These are phyloP conservation scores for Teratosphaeriaceae sp. DNA, from an alignment of 2,329 filamentous ascomycete genomes.

Conservation along the genomic window DNA sequence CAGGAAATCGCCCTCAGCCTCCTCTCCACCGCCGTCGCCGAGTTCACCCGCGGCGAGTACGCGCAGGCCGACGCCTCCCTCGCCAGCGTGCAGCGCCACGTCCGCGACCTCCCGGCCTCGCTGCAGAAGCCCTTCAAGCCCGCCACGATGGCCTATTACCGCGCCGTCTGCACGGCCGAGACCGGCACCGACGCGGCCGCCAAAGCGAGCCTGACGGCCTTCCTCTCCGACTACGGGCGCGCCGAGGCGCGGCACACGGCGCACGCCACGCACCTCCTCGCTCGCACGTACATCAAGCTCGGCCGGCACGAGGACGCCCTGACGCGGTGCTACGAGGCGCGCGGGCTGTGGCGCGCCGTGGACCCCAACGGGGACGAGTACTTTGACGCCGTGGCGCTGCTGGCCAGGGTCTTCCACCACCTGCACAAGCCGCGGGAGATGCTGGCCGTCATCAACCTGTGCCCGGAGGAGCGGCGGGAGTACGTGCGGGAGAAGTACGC, in stretches of 20 bases:
- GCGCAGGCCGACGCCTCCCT: background rate
- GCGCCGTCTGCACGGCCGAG: conserved; percentile 1
- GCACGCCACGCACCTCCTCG: conserved; percentile 2
- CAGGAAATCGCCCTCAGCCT: background rate
- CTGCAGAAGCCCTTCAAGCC: background rate
- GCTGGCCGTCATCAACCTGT: background rate
- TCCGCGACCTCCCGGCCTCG: background rate
- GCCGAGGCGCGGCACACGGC: background rate
- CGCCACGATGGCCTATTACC: background rate
- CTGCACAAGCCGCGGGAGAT: background rate
- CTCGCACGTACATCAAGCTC: conserved; percentile 1
- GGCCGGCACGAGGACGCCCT: background rate
- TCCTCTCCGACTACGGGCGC: background rate
- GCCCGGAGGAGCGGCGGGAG: background rate
- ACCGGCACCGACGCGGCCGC: background rate
- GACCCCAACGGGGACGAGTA: background rate
- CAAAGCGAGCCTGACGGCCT: background rate
- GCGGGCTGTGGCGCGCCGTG: background rate
- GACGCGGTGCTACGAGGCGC: background rate
- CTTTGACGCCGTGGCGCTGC: conserved; percentile 4
- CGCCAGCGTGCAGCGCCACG: background rate
- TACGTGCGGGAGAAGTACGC: conserved; percentile 1
- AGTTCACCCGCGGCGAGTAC: background rate
- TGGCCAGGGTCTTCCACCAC: background rate
- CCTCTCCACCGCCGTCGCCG: background rate